Evolutionary conservation across 1,284 basidiomycete species (phyloP).

Genomic region (Naganishia sp.): DNA sequence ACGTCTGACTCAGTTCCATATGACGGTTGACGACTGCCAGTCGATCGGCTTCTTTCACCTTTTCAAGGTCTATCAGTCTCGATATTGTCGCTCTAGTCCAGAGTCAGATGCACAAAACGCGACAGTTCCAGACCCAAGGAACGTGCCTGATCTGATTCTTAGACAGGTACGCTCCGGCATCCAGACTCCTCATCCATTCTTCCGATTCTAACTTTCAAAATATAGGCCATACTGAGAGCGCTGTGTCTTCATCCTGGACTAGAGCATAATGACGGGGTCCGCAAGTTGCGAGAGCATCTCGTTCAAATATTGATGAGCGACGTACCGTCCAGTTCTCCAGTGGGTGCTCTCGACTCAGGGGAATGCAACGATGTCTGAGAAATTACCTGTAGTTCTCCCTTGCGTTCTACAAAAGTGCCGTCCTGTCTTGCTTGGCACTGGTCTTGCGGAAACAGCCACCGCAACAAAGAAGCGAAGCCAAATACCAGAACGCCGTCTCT

Average conservation of each 20-base stretch:
- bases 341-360: background rate
- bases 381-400: conserved; percentile 22
- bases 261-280: conserved; percentile 11
- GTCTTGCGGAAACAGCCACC: conserved; percentile 25
- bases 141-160: conserved; percentile 22
- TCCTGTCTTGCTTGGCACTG: conserved; percentile 22
- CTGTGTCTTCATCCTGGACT: conserved; percentile 13
- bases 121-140: conserved; percentile 8
- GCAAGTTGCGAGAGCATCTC: conserved; percentile 22
- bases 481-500: conserved; percentile 69
- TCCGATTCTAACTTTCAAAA: background rate
- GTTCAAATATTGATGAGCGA: conserved; percentile 14
- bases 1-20: conserved; percentile 5
- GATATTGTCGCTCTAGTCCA: conserved; percentile 85
- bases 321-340: conserved; percentile 12
- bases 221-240: conserved; percentile 7
- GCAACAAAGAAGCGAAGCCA: conserved; percentile 40
- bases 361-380: background rate
- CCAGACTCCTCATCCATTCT: no score
- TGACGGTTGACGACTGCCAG: conserved; percentile 52
- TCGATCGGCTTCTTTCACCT: conserved; percentile 87
- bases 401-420: conserved; percentile 24
- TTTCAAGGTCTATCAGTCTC: conserved; percentile 86
- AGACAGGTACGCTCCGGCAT: conserved; percentile 12
- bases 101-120: conserved; percentile 47